These are phyloP conservation scores for Apiospora arundinis DNA, from an alignment of 2,329 filamentous ascomycete species.

Conservation along the genomic window DNA sequence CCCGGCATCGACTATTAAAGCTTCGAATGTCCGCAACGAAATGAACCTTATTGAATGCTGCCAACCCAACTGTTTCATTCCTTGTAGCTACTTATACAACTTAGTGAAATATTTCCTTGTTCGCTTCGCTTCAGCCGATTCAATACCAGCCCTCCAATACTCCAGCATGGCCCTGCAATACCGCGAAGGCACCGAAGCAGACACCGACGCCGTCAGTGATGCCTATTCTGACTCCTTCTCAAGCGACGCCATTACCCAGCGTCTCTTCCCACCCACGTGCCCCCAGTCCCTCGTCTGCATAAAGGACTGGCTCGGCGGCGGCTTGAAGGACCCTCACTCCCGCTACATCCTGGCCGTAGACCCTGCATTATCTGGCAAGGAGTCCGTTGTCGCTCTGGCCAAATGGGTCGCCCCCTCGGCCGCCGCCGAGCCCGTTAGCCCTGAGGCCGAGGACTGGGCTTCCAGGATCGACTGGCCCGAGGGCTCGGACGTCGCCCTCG, in stretches of 20 bases:
- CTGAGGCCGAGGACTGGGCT: neutral
- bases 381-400: neutral
- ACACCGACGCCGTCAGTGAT: constrained; percentile 29
- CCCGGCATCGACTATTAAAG: too few species aligned
- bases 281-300: constrained; percentile 22
- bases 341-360: constrained; percentile 11
- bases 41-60: too few species aligned
- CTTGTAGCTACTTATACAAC: too few species aligned
- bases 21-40: too few species aligned
- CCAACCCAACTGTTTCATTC: too few species aligned
- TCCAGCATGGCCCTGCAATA: constrained; percentile 24
- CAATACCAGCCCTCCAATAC: too few species aligned
- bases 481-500: neutral
- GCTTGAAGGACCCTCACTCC: constrained; percentile 25
- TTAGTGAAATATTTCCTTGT: too few species aligned
- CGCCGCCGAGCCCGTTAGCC: neutral
- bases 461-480: neutral
- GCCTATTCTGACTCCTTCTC: constrained; percentile 31
- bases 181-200: constrained; percentile 28
- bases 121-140: too few species aligned
- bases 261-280: constrained; percentile 23
- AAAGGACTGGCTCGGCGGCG: constrained; percentile 20
- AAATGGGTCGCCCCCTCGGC: constrained; percentile 2
- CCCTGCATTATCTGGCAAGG: too few species aligned
- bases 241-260: constrained; percentile 25